phyloP scores from a whole-genome alignment of 2,329 filamentous ascomycete genomes.

The Phialophora verrucosa region DNA sequence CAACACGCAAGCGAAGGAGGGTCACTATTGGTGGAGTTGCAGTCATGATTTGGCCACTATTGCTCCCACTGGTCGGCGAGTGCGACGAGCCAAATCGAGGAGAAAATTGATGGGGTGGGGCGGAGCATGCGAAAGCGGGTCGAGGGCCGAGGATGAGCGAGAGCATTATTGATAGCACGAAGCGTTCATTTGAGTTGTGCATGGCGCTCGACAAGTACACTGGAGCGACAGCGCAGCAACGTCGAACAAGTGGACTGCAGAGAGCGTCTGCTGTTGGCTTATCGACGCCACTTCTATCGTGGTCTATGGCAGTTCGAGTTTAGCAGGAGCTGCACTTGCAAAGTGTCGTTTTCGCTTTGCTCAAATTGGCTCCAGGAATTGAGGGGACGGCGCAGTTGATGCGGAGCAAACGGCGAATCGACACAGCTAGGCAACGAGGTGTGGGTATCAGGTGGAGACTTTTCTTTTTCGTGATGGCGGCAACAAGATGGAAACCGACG shows the following conservation, averaged over 20 bases:
- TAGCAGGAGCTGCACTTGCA: slow-evolving; percentile 25
- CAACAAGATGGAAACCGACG: slow-evolving; percentile 14
- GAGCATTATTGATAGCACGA: slow-evolving; percentile 12
- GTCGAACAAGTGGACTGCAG: slow-evolving; percentile 22
- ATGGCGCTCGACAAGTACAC: slow-evolving; percentile 12
- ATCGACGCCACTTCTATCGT: slow-evolving; percentile 23
- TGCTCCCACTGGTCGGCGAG: slow-evolving; percentile 19
- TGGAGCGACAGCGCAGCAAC: slow-evolving; percentile 9
- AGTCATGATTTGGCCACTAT: slow-evolving; percentile 6
- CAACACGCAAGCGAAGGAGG: slow-evolving; percentile 12
- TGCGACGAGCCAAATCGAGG: slow-evolving; percentile 25
- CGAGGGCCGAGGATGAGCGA: slow-evolving; percentile 18
- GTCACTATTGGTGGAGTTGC: slow-evolving; percentile 20
- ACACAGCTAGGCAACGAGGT: neutral
- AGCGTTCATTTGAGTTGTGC: neutral
- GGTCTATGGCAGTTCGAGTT: slow-evolving; percentile 28
- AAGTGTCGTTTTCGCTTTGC: slow-evolving; percentile 18
- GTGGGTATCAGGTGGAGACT: slow-evolving; percentile 28
- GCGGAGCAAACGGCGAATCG: slow-evolving; percentile 28
- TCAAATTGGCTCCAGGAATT: slow-evolving; percentile 19
- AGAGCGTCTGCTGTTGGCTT: slow-evolving; percentile 25
- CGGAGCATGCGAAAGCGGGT: slow-evolving; percentile 17
- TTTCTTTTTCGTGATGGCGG: slow-evolving; percentile 31
- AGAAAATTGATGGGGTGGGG: slow-evolving; percentile 31
- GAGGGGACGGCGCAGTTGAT: slow-evolving; percentile 18